Base-by-base conservation (phyloP, 345 rosid genomes). In the Pugionium dolabratum region DNA sequence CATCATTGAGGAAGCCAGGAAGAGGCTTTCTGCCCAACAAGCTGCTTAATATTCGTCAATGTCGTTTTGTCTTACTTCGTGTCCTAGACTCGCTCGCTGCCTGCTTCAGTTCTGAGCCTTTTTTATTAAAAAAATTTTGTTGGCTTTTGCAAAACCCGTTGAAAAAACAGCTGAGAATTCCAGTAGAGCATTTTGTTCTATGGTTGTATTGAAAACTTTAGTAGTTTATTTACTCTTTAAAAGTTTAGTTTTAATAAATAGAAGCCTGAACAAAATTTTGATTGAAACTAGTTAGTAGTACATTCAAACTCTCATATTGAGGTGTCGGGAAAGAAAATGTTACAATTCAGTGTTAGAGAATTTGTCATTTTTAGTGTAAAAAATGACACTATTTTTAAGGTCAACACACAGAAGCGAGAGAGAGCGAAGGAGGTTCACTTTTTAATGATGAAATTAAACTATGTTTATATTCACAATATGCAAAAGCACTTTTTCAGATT, bases 1-100 rank as follows among this genome's bases (percentile, higher is more conserved):
- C 2, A 76, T 90, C 81, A 87, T 87, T 33, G 97, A 90, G 62
- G 97, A 90, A 74, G 94, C 97, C 2, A 82, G 82, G 79, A 90
- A 81, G 85, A 85, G 91, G 79, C 82, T 77, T 40, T 82, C 88
- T 10, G 80, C 89, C 6, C 89, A 85, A 63, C 71, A 69, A 63
- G 78, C 78, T 75, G 78, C 78, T 54, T 75, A 51, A 73, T 11
- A 43, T 25, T 51, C 32, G 37, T 50, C 29, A 5, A 29, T 31
- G 6, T 54, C 27, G 0, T 52, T 60, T 33, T 3, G 11, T 69
- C 44, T 60, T 39, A 48, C 57, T 49, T 48, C 26, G 0, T 33
- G 42, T 50, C 9, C 9, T 66, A 31, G 53, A 60, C 67, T 59
- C 26, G 7, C 33, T 56, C 9, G 18, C 18, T 18, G 18, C 37